Base-by-base conservation (phyloP, 2,329 filamentous ascomycete species). In the Fusarium austroafricanum region DNA sequence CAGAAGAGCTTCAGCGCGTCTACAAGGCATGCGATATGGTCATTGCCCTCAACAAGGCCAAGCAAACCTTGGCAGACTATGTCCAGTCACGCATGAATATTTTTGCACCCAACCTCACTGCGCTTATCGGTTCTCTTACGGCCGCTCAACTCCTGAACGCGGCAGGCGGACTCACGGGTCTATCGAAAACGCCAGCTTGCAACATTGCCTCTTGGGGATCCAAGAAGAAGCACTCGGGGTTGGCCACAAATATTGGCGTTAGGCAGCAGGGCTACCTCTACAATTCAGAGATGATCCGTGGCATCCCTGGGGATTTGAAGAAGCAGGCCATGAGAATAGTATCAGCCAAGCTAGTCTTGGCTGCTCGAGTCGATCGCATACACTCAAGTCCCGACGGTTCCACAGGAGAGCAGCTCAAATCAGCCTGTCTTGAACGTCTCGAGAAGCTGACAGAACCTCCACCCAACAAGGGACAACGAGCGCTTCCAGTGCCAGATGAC, bases 101-200 rank as follows among this genome's bases (percentile, higher is more conserved):
- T 33, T 98, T 98, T 76, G 96, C 96, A 6, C 96, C 96, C 0
- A 99, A 99, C 74, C 81, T 98, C 54, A 97, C 96, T 1, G 90
- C 89, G 2, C 87, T 99, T 18, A 92, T 99, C 59, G 96, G 96
- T 18, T 96, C 95, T 1, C 85, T 97, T 18, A 97, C 95, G 4
- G 95, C 96, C 10, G 96, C 96, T 6, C 95, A 98, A 80, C 87
- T 99, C n/a, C 91, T 99, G 73, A 97, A 97, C 79, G 93, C 93
- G 61, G 92, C 94, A 0, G 96, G 96, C 65, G 96, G 96, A 10
- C 83, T 99, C 31, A 92, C 90, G 2, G 93, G 93, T 35, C 86
- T 99, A 12, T 94, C 93, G 39, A 97, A 97, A 78, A 96, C 94
- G 4, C 96, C 96, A 0, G 89, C 96, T 3, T 97, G 95, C 81